phyloP scores from a whole-genome alignment of 352 stramenopile species.

The Pythium dissotocum region DNA sequence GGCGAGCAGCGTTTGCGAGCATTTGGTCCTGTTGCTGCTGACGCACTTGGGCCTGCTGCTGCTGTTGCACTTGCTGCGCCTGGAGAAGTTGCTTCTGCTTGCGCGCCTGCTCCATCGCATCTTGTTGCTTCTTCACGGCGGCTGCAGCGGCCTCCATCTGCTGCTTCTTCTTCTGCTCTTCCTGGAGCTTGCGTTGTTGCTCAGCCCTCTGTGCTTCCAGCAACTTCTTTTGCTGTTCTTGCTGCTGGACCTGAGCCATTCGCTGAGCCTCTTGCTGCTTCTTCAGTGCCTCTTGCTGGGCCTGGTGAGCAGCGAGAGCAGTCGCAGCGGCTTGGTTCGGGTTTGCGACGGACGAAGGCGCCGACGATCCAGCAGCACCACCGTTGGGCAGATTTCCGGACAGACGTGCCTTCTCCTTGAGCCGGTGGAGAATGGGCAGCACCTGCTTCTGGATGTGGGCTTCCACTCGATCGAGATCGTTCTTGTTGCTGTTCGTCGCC shows the following conservation, averaged over 20 bases:
- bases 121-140: conserved; percentile 55
- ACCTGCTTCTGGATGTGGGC: conserved; percentile 86
- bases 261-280: conserved; percentile 69
- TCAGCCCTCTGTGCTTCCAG: conserved; percentile 68
- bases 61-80: conserved; percentile 2
- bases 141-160: conserved; percentile 60
- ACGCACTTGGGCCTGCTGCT: conserved; percentile 45
- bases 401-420: conserved; percentile 74
- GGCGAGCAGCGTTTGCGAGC: conserved; percentile 18
- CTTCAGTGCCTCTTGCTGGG: conserved; percentile 59
- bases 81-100: conserved; percentile 63
- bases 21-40: conserved; percentile 30
- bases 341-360: conserved; percentile 15
- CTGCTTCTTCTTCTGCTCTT: conserved; percentile 70
- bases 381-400: conserved; percentile 4
- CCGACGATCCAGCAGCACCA: neutral
- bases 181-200: conserved; percentile 62
- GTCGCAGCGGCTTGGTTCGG: conserved; percentile 26
- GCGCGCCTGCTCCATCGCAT: conserved; percentile 60
- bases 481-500: conserved; percentile 76
- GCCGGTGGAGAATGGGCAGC: conserved; percentile 68
- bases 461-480: conserved; percentile 79
- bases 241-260: conserved; percentile 37
- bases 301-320: conserved; percentile 19
- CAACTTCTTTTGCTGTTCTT: conserved; percentile 75